These are phyloP conservation scores for Apiospora aurea DNA, from an alignment of 2,329 filamentous ascomycete species.

Conservation along the genomic window DNA sequence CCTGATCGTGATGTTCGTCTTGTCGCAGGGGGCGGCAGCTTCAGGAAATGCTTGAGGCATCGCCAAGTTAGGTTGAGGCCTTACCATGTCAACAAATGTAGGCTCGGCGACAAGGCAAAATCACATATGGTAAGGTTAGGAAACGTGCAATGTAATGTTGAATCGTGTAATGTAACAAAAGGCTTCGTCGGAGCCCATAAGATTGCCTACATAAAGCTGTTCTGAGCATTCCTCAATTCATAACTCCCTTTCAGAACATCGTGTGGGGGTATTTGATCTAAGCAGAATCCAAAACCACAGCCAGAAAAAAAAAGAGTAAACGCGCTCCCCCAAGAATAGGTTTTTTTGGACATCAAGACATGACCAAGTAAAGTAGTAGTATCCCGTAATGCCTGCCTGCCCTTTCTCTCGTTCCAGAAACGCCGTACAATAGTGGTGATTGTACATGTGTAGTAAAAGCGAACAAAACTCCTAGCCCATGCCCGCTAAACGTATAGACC, in stretches of 20 bases:
- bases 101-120: not conserved
- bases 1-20: too few species aligned
- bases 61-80: not conserved
- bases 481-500: slow-evolving; percentile 19
- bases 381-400: not conserved
- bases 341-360: slow-evolving; percentile 15
- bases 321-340: slow-evolving; percentile 3
- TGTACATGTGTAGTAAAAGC: slow-evolving; percentile 11
- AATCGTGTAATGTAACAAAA: not conserved
- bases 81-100: not conserved
- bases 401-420: slow-evolving; percentile 5
- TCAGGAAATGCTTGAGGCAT: not conserved
- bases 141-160: not conserved
- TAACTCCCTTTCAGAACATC: slow-evolving; percentile 21
- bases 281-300: slow-evolving; percentile 11
- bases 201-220: not conserved
- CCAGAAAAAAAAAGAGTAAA: not conserved
- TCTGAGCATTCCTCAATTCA: slow-evolving; percentile 1
- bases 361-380: slow-evolving; percentile 1
- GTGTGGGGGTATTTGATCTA: slow-evolving; percentile 21
- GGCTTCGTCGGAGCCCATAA: not conserved
- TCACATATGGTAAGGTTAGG: not conserved
- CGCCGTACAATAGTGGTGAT: slow-evolving; percentile 15
- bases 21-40: too few species aligned
- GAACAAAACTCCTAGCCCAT: slow-evolving; percentile 20